A percentile compares a stretch with the other conserved stretches of the same genome.
Conservation (phyloP, 371 early-diverging fungal species). For the Conidiobolus incongruus region DNA sequence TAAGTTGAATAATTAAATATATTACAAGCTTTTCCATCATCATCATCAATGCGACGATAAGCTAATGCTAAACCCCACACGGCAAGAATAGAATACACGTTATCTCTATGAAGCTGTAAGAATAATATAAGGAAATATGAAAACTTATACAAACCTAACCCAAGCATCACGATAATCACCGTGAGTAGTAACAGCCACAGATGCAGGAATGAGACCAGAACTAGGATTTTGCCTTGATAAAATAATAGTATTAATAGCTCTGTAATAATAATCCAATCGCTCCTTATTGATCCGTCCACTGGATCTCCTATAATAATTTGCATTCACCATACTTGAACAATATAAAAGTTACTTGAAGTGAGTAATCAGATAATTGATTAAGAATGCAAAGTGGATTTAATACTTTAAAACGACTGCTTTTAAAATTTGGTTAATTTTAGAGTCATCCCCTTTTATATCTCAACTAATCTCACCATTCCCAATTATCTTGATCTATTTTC, state of each 20-base stretch:
- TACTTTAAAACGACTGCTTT: too few relatives aligned
- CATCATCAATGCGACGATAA: constrained; percentile 63
- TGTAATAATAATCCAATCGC: constrained; percentile 51
- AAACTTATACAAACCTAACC: constrained; percentile 38
- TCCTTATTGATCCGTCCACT: constrained; percentile 13
- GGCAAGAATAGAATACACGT: constrained; percentile 78
- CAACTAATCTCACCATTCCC: too few relatives aligned
- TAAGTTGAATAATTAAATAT: too few relatives aligned
- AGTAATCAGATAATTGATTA: too few relatives aligned
- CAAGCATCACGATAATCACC: constrained; percentile 81
- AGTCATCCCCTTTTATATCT: too few relatives aligned
- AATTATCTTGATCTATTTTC: too few relatives aligned
- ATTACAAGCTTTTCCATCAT: constrained; percentile 59
- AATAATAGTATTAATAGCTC: constrained; percentile 48
- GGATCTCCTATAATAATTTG: background rate
- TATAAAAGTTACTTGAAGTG: too few relatives aligned
- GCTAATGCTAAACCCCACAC: constrained; percentile 71
- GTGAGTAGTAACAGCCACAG: constrained; percentile 59
- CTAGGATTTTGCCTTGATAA: constrained; percentile 55
- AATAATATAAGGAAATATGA: background rate
- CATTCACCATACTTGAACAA: too few relatives aligned
- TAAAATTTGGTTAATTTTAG: too few relatives aligned
- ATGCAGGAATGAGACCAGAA: constrained; percentile 78
- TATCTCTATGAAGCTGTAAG: constrained; percentile 45
- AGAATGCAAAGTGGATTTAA: too few relatives aligned